A percentile compares a stretch with the other conserved stretches of the same genome.
Conservation (phyloP, 495 filamentous ascomycete genomes). For the Tuber melanosporum region DNA sequence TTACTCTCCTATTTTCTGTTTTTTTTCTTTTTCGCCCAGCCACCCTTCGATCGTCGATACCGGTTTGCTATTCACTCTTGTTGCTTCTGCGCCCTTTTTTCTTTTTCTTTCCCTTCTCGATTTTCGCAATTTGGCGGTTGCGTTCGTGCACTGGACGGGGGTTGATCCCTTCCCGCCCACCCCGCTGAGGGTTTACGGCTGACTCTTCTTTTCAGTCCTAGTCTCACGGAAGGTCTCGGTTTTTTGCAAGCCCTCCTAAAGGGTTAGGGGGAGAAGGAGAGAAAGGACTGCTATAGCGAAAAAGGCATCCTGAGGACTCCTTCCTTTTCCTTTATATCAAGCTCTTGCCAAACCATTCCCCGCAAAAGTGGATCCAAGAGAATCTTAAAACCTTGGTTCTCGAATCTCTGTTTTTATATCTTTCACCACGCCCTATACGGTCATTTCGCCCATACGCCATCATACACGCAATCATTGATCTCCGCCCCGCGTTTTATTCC, state of each 20-base stretch:
- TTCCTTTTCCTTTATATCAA: neutral
- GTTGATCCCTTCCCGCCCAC: neutral
- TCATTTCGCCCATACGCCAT: neutral
- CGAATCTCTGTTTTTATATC: neutral
- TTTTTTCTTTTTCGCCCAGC: neutral
- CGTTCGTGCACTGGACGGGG: neutral
- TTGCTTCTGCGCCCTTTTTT: neutral
- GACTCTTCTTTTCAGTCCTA: neutral
- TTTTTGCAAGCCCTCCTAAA: neutral
- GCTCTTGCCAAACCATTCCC: neutral
- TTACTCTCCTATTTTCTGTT: neutral
- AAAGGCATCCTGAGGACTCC: neutral
- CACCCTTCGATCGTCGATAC: neutral
- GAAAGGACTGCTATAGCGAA: neutral
- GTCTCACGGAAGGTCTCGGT: neutral
- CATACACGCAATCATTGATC: neutral
- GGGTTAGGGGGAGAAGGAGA: neutral
- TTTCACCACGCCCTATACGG: neutral
- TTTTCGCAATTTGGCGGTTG: too few relatives aligned
- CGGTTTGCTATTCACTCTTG: neutral
- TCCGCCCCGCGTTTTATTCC: neutral
- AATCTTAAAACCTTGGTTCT: neutral
- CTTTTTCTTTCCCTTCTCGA: neutral
- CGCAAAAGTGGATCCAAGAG: neutral
- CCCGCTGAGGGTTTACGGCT: neutral